Evolutionary conservation across 805 yeast species (phyloP), one percentile per base, ranked within the genome.

Genomic region (Candida vaughaniae): DNA sequence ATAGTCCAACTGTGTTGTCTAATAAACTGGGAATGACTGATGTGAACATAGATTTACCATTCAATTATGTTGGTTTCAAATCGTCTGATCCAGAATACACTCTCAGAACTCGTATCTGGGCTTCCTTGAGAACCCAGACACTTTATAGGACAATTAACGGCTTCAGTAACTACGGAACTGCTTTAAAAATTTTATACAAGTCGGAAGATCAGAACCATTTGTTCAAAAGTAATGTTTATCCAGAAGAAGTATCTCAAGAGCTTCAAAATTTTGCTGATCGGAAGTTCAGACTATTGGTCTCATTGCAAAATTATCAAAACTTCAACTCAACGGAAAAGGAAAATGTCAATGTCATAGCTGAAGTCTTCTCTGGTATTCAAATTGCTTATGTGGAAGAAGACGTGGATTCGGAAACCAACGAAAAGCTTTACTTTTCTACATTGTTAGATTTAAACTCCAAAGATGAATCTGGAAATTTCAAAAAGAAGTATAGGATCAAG

Each of bases 111-210:
- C 69, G 95, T 52, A 72, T 87, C 2, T 88, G 96, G 96, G 85
- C 95, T 0, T 85, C 95, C 0, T 61, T 85, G 36, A 69, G 95
- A 51, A 77, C 86, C 2, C 96, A 88, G 53, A 88, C 96, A 0
- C 65, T 88, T 36, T 89, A 82, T 52, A 66, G 96, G 26, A 88
- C 96, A 0, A 70, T 86, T 3, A 77, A 90, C 0, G 96, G 96
- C 0, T 87, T 89, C 52, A 77, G 77, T 77, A 87, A 87, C 54
- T 88, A 88, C 53, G 66, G 75, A 10, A 72, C 73, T 25, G 96
- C 96, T 0, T 72, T 89, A 20, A 80, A 80, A 46, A 62, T 87
- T 17, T 65, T 88, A 5, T 78, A 79, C 48, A 64, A 81, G 29
- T 74, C 82, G 29, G 96, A 88, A 56, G 77, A 75, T 42, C 77